Percentiles rank a stretch among this genome's conserved stretches.
Evolutionary conservation across 768 basidiomycete species (phyloP).

Genomic region (Hypsizygus marmoreus): DNA sequence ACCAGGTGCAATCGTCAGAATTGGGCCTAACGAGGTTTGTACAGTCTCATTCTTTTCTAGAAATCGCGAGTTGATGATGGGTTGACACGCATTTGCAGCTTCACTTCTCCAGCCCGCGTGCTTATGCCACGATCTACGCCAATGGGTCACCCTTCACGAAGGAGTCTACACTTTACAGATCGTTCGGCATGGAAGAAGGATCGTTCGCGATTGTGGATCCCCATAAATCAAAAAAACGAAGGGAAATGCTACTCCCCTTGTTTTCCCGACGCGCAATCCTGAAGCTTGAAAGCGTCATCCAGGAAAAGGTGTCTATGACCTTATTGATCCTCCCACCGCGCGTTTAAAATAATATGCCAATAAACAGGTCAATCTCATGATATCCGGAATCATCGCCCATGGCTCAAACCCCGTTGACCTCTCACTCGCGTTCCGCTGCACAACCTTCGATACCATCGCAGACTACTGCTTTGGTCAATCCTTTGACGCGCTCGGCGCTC

Average conservation of each 20-base stretch:
- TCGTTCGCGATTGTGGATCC: slow-evolving; percentile 6
- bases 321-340: neutral
- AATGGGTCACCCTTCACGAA: slow-evolving; percentile 6
- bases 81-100: slow-evolving; percentile 2
- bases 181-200: slow-evolving; percentile 6
- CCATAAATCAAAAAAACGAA: slow-evolving; percentile 7
- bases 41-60: neutral
- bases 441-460: slow-evolving; percentile 21
- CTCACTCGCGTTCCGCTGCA: slow-evolving; percentile 19
- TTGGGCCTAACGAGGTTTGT: slow-evolving; percentile 1
- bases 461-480: slow-evolving; percentile 22
- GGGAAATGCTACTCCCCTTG: slow-evolving; percentile 8
- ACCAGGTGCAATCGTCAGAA: slow-evolving; percentile 3
- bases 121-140: slow-evolving; percentile 5
- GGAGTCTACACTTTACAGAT: slow-evolving; percentile 1
- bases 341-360: neutral
- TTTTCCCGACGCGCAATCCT: slow-evolving; percentile 12
- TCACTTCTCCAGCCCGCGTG: slow-evolving; percentile 8
- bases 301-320: slow-evolving; percentile 2
- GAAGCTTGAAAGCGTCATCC: slow-evolving; percentile 9
- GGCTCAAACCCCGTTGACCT: slow-evolving; percentile 17
- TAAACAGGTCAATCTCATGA: slow-evolving; percentile 3
- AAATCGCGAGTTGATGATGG: no score
- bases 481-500: slow-evolving; percentile 26
- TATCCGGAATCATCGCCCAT: slow-evolving; percentile 1